Conservation (phyloP, 768 basidiomycete species). For the Gymnopilus dilepis region DNA sequence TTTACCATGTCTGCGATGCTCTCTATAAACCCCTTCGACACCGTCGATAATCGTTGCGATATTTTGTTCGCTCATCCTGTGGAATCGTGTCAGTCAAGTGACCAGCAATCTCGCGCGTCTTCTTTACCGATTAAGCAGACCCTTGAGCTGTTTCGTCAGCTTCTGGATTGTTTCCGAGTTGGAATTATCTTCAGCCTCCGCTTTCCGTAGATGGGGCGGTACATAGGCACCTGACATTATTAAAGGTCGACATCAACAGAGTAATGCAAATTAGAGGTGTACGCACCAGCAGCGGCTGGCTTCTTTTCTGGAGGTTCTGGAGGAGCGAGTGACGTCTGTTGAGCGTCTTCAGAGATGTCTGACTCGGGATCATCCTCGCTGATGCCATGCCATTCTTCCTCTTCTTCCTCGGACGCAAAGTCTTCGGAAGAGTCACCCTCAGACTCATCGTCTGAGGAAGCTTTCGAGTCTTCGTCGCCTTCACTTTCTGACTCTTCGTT, state of each 20-base stretch:
- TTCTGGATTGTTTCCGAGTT: constrained; percentile 52
- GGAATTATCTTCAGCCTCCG: constrained; percentile 28
- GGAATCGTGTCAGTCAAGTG: neutral
- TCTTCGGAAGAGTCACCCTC: constrained; percentile 18
- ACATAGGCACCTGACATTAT: constrained; percentile 59
- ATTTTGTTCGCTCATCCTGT: constrained; percentile 90
- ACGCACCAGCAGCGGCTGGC: constrained; percentile 11
- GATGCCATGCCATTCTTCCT: constrained; percentile 44
- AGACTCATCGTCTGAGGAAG: constrained; percentile 9
- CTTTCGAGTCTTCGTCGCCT: constrained; percentile 26
- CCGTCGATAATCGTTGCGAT: constrained; percentile 74
- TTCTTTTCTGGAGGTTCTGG: constrained; percentile 8
- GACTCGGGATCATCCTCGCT: constrained; percentile 11
- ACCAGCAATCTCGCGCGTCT: neutral
- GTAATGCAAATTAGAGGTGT: neutral
- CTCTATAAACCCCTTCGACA: constrained; percentile 79
- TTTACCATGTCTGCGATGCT: constrained; percentile 78
- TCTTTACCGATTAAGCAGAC: constrained; percentile 81
- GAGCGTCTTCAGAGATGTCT: constrained; percentile 4
- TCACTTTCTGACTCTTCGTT: neutral
- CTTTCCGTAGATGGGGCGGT: constrained; percentile 78
- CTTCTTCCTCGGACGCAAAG: constrained; percentile 36
- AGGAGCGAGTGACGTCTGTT: no score
- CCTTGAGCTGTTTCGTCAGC: constrained; percentile 80
- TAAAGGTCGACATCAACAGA: neutral